Evolutionary conservation across 2,329 filamentous ascomycete genomes (phyloP), one percentile per base, ranked within the genome.

Genomic region (Colletotrichum eleusines): DNA sequence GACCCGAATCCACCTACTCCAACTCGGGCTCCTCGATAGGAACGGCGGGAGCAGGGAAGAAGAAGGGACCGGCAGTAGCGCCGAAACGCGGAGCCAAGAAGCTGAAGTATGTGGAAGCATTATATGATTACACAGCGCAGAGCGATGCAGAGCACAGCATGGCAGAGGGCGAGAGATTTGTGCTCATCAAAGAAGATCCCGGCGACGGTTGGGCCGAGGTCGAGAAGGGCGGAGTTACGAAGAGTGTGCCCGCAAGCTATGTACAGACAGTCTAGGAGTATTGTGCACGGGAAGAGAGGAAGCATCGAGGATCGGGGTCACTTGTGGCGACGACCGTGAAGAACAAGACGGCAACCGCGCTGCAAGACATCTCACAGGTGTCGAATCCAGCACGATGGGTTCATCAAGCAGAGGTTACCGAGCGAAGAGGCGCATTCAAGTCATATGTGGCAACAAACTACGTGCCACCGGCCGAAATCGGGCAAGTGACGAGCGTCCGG

Each of bases 171-270:
- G 96, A 99, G 81, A 88, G 91, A 62, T 97, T 99, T 77, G 94
- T 99, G 48, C 85, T 99, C 40, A 90, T 98, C 72, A 94, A 91
- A 76, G 91, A 93, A 67, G 95, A 98, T 78, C 88, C 91, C 0
- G 96, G 96, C 1, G 96, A 98, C 83, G 96, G 96, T 0, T 99
- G 96, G 96, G 94, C 91, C 35, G 96, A 98, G 83, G 96, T 99
- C 23, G 96, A 98, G 84, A 94, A 94, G 81, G 94, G 94, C 23
- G 95, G 95, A 1, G 85, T 90, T 50, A 94, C 91, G 59, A 95
- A 91, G 78, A 97, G 94, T 79, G 96, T 99, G 64, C 96, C 96
- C 55, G 95, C 95, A 46, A 97, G 94, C 80, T 99, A 98, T 84
- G 89, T 98, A 71, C 92, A 94, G 81, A 88, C 91, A 77, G 89